Evolutionary conservation across 345 rosid genomes (phyloP), one percentile per base, ranked within the genome.

Genomic region (Combretum micranthum): DNA sequence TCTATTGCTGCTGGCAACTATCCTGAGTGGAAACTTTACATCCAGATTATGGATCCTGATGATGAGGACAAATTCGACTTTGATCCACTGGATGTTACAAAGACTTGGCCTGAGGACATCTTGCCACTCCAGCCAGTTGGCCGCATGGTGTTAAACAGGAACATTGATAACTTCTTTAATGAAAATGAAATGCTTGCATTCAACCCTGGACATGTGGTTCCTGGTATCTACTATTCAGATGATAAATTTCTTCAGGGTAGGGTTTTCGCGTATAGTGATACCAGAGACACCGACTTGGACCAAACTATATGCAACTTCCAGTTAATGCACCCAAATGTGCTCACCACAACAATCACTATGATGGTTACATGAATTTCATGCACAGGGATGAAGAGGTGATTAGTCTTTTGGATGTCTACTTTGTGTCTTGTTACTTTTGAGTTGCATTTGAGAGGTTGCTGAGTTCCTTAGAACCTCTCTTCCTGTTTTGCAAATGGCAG

Each of bases 251-350:
- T 93, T 55, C 99, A 90, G 80, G 75, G 77, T 67, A 72, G 97
- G 18, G 67, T 90, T 71, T 93, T 93, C 64, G 81, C 99, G 15
- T 93, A 93, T 57, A 19, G 90, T 20, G 99, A 93, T 72, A 93
- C 97, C 99, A 93, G 73, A 85, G 99, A 70, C 95, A 93, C 75
- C 95, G 99, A 42, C 97, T 93, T 50, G 97, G 97, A 65, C 99
- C 99, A 21, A 93, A 90, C 82, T 93, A 93, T 73, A 78, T 93
- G 62, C 97, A 82, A 53, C 85, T 93, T 46, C 99, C 99, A 10
- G 95, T 66, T 50, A 93, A 93, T 83, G 91, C 99, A 50, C 95
- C 99, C 53, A 90, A 93, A 72, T 87, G 90, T 64, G 72, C 85
- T 67, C 95, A 90, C 75, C 95, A 87, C 77, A 93, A 93, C 80